These are phyloP conservation scores for Rhododendron henanense DNA, from an alignment of 148 eudicot genomes.

Conservation along the genomic window DNA sequence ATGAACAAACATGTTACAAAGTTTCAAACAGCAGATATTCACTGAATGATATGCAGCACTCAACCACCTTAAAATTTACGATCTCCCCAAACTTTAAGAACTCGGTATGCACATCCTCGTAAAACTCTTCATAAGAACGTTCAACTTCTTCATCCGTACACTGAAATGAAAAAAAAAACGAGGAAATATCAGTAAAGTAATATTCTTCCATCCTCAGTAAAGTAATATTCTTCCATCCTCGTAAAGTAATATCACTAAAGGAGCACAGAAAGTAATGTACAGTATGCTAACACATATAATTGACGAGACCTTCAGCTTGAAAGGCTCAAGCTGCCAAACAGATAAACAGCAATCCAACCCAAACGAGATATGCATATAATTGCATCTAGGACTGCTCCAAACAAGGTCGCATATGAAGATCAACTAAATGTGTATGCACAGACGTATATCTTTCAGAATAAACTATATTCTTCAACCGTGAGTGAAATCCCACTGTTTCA, in stretches of 20 bases:
- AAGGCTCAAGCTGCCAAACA: neutral
- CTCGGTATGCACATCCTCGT: conserved; percentile 98
- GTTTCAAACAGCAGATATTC: conserved; percentile 11
- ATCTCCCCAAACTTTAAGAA: conserved; percentile 93
- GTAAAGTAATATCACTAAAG: neutral
- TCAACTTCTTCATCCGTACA: conserved; percentile 86
- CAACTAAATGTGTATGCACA: neutral
- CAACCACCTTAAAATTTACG: conserved; percentile 79
- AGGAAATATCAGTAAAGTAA: conserved; percentile 14
- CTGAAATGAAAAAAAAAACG: conserved; percentile 32
- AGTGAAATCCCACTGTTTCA: neutral
- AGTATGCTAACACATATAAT: neutral
- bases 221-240: neutral
- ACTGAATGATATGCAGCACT: conserved; percentile 1
- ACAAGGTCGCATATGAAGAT: neutral
- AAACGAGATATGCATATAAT: neutral
- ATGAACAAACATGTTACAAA: neutral
- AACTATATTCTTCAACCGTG: neutral
- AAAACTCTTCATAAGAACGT: conserved; percentile 77
- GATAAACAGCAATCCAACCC: neutral
- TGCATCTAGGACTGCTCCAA: neutral
- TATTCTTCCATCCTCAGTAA: neutral
- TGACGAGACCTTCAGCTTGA: conserved; percentile 1
- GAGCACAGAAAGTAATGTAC: neutral
- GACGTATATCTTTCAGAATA: neutral